These are phyloP conservation scores for Syzygium aromaticum DNA, from an alignment of 345 rosid species.

Conservation along the genomic window DNA sequence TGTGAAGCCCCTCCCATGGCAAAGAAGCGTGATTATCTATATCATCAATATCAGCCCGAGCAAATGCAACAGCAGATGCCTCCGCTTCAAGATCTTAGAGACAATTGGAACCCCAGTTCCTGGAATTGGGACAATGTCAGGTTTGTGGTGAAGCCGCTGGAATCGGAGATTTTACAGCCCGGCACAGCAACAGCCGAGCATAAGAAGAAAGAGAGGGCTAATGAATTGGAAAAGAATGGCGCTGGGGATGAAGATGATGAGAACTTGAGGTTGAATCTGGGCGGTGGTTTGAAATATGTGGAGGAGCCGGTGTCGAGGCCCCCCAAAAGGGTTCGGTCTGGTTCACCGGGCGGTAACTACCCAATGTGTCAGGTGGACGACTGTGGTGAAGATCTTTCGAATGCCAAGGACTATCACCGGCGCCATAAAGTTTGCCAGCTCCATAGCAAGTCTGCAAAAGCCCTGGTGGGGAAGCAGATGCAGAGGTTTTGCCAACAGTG, in stretches of 20 bases:
- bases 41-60: slow-evolving; percentile 22
- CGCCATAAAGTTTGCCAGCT: slow-evolving; percentile 82
- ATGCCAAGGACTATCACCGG: slow-evolving; percentile 83
- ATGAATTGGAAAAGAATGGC: slow-evolving; percentile 7
- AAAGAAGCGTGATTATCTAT: slow-evolving; percentile 54
- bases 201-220: slow-evolving; percentile 7
- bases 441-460: slow-evolving; percentile 80
- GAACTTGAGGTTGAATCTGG: slow-evolving; percentile 66
- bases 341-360: slow-evolving; percentile 61
- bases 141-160: slow-evolving; percentile 55
- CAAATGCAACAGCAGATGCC: slow-evolving; percentile 10
- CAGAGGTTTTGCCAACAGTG: slow-evolving; percentile 99
- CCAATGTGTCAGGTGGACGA: slow-evolving; percentile 88
- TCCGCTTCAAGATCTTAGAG: slow-evolving; percentile 17
- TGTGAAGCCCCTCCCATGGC: slow-evolving; percentile 38
- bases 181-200: slow-evolving; percentile 15
- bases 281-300: slow-evolving; percentile 33
- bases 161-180: slow-evolving; percentile 23
- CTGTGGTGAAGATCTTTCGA: slow-evolving; percentile 69
- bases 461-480: slow-evolving; percentile 79
- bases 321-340: slow-evolving; percentile 60
- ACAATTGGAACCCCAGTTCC: slow-evolving; percentile 57
- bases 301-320: slow-evolving; percentile 52
- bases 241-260: slow-evolving; percentile 29
- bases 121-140: slow-evolving; percentile 83